Conservation (phyloP, 495 filamentous ascomycete genomes). For the Trichocladium uniseriatum region DNA sequence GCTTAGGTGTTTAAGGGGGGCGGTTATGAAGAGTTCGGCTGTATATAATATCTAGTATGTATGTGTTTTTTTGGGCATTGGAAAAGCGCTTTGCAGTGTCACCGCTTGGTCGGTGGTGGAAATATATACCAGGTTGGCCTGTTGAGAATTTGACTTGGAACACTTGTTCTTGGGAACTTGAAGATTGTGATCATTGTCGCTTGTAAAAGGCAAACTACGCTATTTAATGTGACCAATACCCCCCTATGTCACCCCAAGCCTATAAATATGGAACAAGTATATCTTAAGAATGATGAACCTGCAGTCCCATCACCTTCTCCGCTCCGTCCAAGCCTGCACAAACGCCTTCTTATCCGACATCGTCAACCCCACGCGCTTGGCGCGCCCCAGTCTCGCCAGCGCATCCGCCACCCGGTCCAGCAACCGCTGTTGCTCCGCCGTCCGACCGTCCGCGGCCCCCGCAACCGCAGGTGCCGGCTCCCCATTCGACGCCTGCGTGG, state of each 20-base stretch:
- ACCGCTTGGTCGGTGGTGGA: neutral
- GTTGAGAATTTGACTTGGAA: no score
- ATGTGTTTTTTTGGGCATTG: neutral
- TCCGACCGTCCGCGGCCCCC: constrained; percentile 34
- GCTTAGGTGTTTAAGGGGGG: neutral
- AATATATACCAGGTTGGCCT: constrained; percentile 7
- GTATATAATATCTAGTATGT: constrained; percentile 9
- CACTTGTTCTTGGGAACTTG: no score
- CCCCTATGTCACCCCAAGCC: no score
- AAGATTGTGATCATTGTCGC: no score
- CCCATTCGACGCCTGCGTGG: constrained; percentile 23
- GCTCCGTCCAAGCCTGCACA: constrained; percentile 48
- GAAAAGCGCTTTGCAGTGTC: constrained; percentile 9
- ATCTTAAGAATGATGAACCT: neutral
- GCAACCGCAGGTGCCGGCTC: constrained; percentile 20
- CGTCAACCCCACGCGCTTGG: constrained; percentile 82
- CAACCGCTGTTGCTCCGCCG: constrained; percentile 48
- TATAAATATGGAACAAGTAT: no score
- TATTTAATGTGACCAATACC: no score
- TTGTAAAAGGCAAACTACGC: neutral
- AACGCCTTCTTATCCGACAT: constrained; percentile 77
- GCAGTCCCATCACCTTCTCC: constrained; percentile 12
- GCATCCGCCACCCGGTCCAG: constrained; percentile 73
- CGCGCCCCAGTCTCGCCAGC: constrained; percentile 77
- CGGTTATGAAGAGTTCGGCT: neutral